Evolutionary conservation across 2,329 filamentous ascomycete species (phyloP).

Genomic region (Rutstroemia sp.): DNA sequence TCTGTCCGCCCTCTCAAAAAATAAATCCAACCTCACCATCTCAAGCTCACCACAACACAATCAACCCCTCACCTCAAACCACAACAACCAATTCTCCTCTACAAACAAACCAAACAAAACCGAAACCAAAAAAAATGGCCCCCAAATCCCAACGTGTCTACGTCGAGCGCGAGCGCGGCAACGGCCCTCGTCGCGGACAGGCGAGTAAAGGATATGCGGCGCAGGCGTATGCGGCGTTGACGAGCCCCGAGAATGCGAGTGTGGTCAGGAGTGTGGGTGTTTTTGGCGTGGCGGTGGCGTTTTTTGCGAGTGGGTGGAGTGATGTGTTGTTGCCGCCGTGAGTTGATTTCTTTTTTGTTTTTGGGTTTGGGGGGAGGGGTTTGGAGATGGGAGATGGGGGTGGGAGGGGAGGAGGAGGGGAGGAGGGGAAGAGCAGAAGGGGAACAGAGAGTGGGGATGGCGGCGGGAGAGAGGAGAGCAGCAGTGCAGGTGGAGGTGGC

Average conservation of each 20-base stretch:
- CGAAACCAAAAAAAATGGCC: constrained; percentile 42
- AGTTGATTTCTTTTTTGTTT: constrained; percentile 22
- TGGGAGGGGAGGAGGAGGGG: too few species aligned
- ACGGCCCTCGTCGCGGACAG: neutral
- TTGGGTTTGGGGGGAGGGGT: neutral
- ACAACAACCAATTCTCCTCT: neutral
- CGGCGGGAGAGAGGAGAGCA: too few species aligned
- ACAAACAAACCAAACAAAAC: neutral
- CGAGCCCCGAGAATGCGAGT: constrained; percentile 59
- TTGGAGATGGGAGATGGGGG: neutral
- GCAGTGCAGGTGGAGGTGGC: neutral
- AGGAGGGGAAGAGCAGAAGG: neutral
- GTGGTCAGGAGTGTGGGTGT: constrained; percentile 60
- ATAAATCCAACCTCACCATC: neutral
- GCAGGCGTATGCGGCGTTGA: constrained; percentile 54
- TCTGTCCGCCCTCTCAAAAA: neutral
- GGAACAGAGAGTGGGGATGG: too few species aligned
- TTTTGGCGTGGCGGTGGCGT: constrained; percentile 59
- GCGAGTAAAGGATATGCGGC: constrained; percentile 46
- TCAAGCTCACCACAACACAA: neutral
- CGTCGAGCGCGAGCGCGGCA: constrained; percentile 13
- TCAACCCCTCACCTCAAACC: neutral
- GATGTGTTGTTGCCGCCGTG: constrained; percentile 61
- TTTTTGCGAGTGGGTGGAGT: constrained; percentile 60
- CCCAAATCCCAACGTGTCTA: constrained; percentile 50